Percentiles rank a stretch among this genome's conserved stretches.
Conservation (phyloP, 257 asterid species). For the Cinchona pubescens region DNA sequence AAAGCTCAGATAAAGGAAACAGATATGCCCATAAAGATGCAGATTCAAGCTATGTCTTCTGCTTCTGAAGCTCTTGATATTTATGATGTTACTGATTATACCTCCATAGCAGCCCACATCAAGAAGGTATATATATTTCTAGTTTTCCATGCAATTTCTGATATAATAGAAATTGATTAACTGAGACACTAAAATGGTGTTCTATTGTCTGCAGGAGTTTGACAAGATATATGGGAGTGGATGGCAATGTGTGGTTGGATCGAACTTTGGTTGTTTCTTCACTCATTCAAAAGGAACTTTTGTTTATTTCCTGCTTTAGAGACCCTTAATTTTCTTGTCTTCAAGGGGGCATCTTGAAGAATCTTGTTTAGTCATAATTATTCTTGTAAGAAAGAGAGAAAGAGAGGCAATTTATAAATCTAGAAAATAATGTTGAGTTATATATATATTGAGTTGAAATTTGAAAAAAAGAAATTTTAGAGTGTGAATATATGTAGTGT, state of each 20-base stretch:
- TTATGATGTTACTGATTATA: constrained; percentile 63
- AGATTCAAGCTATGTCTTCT: constrained; percentile 72
- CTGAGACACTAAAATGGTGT: too few relatives aligned
- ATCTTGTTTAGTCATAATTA: neutral
- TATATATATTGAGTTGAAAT: neutral
- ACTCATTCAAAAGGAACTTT: constrained; percentile 72
- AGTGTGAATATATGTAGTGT: neutral
- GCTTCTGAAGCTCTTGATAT: constrained; percentile 84
- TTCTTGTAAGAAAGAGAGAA: neutral
- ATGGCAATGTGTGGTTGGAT: constrained; percentile 94
- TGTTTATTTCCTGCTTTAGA: constrained; percentile 76
- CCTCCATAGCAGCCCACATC: constrained; percentile 47
- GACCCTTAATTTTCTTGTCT: constrained; percentile 77
- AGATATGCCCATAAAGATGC: constrained; percentile 86
- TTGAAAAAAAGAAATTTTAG: neutral
- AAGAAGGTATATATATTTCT: constrained; percentile 34
- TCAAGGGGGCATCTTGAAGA: constrained; percentile 58
- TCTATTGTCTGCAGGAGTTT: constrained; percentile 75
- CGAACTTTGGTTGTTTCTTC: constrained; percentile 82
- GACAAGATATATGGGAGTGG: constrained; percentile 71
- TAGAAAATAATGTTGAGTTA: neutral
- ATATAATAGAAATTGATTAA: too few relatives aligned
- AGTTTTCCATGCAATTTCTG: neutral
- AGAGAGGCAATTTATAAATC: neutral
- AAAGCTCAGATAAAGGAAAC: constrained; percentile 48